Conservation (phyloP, 2,329 filamentous ascomycete genomes). For the Epichloe typhina region DNA sequence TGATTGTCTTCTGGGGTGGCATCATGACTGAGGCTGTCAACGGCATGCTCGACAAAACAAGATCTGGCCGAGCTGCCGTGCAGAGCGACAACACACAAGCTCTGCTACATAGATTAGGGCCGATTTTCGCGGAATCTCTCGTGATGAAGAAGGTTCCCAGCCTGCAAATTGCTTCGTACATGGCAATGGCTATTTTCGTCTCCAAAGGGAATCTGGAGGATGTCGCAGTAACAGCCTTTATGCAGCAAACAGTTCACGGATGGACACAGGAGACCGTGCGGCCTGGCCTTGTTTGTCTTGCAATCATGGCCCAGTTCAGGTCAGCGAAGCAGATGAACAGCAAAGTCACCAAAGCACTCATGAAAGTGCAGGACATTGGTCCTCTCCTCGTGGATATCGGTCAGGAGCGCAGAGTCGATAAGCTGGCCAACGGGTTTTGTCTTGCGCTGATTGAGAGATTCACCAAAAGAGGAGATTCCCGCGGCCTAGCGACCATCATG, state of each 20-base stretch:
- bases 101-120: conserved; percentile 50
- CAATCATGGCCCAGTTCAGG: conserved; percentile 70
- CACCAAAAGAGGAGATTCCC: conserved; percentile 44
- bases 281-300: conserved; percentile 65
- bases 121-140: conserved; percentile 67
- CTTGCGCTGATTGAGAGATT: conserved; percentile 49
- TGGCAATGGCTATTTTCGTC: conserved; percentile 76
- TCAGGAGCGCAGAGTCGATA: conserved; percentile 53
- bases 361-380: conserved; percentile 50
- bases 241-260: conserved; percentile 73
- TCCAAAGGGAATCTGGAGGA: conserved; percentile 72
- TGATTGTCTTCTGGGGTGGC: conserved; percentile 85
- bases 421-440: conserved; percentile 58
- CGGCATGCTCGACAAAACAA: conserved; percentile 63
- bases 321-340: conserved; percentile 55
- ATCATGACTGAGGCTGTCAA: conserved; percentile 76
- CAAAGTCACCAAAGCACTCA: conserved; percentile 54
- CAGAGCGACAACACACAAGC: conserved; percentile 74
- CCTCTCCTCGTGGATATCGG: conserved; percentile 47
- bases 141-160: conserved; percentile 63
- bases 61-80: conserved; percentile 61
- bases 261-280: conserved; percentile 63
- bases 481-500: conserved; percentile 45
- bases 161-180: conserved; percentile 77
- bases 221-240: conserved; percentile 66